Base-by-base conservation (phyloP, 169 alveolate species). In the Eimeria sp. region DNA sequence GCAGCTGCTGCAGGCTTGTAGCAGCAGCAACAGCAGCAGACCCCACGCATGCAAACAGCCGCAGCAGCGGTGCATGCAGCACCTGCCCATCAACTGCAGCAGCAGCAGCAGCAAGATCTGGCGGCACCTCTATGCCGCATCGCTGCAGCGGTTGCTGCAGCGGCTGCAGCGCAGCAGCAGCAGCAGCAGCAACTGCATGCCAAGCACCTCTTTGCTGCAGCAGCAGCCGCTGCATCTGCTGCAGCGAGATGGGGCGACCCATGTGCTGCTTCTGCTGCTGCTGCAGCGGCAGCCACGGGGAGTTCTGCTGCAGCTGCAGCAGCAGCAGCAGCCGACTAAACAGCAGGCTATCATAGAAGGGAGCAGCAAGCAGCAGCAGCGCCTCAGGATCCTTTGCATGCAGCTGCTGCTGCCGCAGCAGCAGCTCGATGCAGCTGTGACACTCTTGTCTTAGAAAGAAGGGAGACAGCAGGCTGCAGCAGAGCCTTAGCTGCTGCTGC, bases 261-360 rank as follows among this genome's bases (percentile, higher is more conserved):
- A 37, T 23, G 43, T 80, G 89, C 89, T 80, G 89, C 89, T 25
- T 37, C 89, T 80, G 89, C 72, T 80, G 89, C 89, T 80, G 89
- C 72, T 80, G 89, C 89, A 80, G 71, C 89, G 89, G 89, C 49
- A 52, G 64, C 89, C 89, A 80, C 37, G 89, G 89, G n/a, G 89
- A 80, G 66, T 46, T 80, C 10, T 33, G 43, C 89, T 18, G 66
- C 72, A 80, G 71, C 89, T 49, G 89, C 52, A 80, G 89, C 89
- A 80, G 89, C 72, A 80, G 89, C 89, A 80, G 89, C 89, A 80
- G 25, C 13, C 89, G 66, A 27, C 72, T 52, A 25, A 80, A 80
- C 72, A 80, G 89, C 89, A 80, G 27, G 14, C 40, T 80, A 46
- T 80, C 89, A 54, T 80, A 54, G 56, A 52, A 80, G 14, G 89